A percentile compares a stretch with the other conserved stretches of the same genome.
These are phyloP conservation scores for Porcisia deanei DNA, from an alignment of 208 protist species.

Conservation along the genomic window DNA sequence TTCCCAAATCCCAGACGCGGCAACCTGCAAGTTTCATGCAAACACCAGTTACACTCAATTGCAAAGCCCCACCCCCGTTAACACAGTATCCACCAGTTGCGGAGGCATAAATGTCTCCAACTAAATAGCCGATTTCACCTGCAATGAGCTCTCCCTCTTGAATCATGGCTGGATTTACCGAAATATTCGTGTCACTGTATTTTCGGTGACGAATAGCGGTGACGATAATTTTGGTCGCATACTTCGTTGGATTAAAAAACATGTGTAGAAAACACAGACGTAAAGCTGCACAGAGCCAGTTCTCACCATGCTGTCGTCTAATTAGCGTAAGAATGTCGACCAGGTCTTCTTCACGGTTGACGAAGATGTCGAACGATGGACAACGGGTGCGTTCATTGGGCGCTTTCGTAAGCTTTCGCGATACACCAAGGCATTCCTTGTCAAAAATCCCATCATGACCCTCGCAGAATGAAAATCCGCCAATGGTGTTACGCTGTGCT, in stretches of 20 bases:
- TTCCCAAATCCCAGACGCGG: conserved; percentile 88
- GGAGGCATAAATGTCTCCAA: conserved; percentile 88
- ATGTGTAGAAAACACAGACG: conserved; percentile 72
- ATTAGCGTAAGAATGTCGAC: conserved; percentile 64
- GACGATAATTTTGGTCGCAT: conserved; percentile 70
- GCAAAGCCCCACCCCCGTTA: conserved; percentile 70
- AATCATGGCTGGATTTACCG: conserved; percentile 1
- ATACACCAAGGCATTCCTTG: conserved; percentile 35
- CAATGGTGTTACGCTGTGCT: conserved; percentile 25
- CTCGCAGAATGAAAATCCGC: conserved; percentile 37
- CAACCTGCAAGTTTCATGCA: conserved; percentile 58
- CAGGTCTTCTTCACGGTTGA: conserved; percentile 75
- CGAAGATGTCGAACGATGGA: conserved; percentile 58
- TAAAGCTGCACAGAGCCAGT: conserved; percentile 80
- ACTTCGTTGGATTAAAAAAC: conserved; percentile 54
- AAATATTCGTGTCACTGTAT: conserved; percentile 21
- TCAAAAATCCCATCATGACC: conserved; percentile 37
- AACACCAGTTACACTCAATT: conserved; percentile 58
- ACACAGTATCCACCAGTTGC: conserved; percentile 75
- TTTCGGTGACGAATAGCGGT: conserved; percentile 59
- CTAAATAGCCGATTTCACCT: conserved; percentile 73
- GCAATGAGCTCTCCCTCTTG: conserved; percentile 76
- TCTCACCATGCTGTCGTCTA: conserved; percentile 71
- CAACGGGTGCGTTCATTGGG: conserved; percentile 25
- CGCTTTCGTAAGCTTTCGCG: conserved; percentile 43